A percentile compares a stretch with the other conserved stretches of the same genome.
These are phyloP conservation scores for Chaetomiaceae sp. DNA, from an alignment of 2,329 filamentous ascomycete genomes.

Conservation along the genomic window DNA sequence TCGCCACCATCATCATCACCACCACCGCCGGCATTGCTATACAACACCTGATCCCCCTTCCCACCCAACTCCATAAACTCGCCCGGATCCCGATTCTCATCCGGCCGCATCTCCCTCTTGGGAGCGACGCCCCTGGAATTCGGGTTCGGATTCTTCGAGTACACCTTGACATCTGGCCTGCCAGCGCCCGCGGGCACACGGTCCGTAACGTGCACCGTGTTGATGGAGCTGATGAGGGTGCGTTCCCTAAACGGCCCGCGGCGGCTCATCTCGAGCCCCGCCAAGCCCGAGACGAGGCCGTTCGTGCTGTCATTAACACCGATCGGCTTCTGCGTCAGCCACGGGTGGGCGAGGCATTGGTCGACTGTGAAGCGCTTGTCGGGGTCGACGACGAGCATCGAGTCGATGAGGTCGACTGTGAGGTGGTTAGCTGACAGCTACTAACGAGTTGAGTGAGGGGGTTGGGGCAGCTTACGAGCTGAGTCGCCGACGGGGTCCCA, in stretches of 20 bases:
- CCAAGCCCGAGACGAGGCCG: conserved; percentile 82
- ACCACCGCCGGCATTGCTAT: conserved; percentile 59
- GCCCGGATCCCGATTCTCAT: conserved; percentile 59
- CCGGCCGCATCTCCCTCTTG: conserved; percentile 61
- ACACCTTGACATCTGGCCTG: conserved; percentile 65
- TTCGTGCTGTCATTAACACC: conserved; percentile 82
- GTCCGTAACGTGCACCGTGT: conserved; percentile 59
- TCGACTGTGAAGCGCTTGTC: conserved; percentile 82
- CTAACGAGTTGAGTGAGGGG: background rate
- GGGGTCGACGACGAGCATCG: conserved; percentile 87
- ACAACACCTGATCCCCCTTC: conserved; percentile 77
- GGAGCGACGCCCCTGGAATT: background rate
- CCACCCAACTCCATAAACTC: conserved; percentile 85
- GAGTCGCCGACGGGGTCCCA: conserved; percentile 87
- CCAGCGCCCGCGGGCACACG: conserved; percentile 51
- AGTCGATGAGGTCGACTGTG: conserved; percentile 81
- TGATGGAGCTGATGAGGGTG: conserved; percentile 77
- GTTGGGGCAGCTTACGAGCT: conserved; percentile 50
- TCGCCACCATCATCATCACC: too few relatives aligned
- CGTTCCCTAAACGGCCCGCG: conserved; percentile 77
- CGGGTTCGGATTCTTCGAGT: conserved; percentile 64
- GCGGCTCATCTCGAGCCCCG: conserved; percentile 75
- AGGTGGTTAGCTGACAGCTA: conserved; percentile 17
- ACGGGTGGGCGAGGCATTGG: conserved; percentile 85
- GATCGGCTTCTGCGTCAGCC: conserved; percentile 63